Evolutionary conservation across 1,139 yeast genomes (phyloP).

Genomic region (Taphrina wiesneri): DNA sequence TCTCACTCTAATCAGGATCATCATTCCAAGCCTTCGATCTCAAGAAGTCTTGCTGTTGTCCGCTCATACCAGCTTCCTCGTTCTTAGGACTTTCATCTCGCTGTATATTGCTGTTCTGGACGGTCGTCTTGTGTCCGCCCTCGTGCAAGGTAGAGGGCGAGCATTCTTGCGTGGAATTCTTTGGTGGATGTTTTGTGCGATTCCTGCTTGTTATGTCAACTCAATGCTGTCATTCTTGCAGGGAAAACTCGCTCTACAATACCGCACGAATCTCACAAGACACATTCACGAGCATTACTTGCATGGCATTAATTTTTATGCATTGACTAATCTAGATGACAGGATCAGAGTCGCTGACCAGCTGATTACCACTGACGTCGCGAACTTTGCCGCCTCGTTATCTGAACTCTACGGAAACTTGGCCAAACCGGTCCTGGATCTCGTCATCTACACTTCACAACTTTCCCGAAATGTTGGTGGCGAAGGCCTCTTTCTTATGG

Average conservation of each 20-base stretch:
- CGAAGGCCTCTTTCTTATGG: constrained; percentile 81
- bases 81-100: constrained; percentile 71
- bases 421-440: constrained; percentile 79
- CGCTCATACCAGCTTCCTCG: constrained; percentile 62
- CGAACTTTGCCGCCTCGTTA: constrained; percentile 69
- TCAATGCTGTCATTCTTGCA: constrained; percentile 73
- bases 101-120: constrained; percentile 83
- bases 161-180: constrained; percentile 64
- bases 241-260: constrained; percentile 62
- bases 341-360: constrained; percentile 77
- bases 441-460: constrained; percentile 78
- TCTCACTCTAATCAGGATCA: constrained; percentile 44
- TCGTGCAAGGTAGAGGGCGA: constrained; percentile 69
- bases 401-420: constrained; percentile 82
- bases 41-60: constrained; percentile 51
- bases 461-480: constrained; percentile 72
- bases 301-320: constrained; percentile 58
- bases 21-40: constrained; percentile 46
- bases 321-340: constrained; percentile 59
- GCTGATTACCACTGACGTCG: constrained; percentile 65
- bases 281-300: constrained; percentile 66
- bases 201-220: constrained; percentile 83
- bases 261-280: constrained; percentile 66
- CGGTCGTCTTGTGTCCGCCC: constrained; percentile 79
- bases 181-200: constrained; percentile 80